Evolutionary conservation across 768 basidiomycete species (phyloP).

Genomic region (Pleurotus giganteus): DNA sequence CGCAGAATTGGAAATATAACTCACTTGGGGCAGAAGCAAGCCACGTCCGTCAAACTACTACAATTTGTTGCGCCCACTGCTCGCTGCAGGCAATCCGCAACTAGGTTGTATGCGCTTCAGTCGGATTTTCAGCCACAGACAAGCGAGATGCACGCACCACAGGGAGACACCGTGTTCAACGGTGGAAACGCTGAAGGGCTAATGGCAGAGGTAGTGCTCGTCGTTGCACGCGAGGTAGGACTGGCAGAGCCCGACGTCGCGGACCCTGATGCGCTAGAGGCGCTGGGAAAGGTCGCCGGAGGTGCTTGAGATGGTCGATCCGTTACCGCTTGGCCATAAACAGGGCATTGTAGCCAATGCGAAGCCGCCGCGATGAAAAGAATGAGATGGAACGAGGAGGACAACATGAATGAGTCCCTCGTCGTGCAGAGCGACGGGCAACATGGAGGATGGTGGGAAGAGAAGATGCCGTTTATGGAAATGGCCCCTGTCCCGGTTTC

Average conservation of each 20-base stretch:
- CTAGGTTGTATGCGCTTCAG: constrained; percentile 21
- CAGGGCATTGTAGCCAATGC: background rate
- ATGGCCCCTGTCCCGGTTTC: too few relatives aligned
- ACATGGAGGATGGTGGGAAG: too few relatives aligned
- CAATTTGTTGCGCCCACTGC: constrained; percentile 40
- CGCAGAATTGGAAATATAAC: constrained; percentile 6
- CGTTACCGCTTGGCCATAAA: background rate
- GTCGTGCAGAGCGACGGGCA: too few relatives aligned
- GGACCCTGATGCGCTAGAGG: constrained; percentile 4
- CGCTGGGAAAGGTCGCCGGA: constrained; percentile 4
- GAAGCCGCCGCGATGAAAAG: background rate
- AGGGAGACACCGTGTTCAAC: constrained; percentile 34
- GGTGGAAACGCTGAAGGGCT: constrained; percentile 35
- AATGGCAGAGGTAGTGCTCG: constrained; percentile 18
- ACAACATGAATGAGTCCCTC: too few relatives aligned
- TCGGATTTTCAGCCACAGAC: background rate
- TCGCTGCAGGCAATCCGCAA: constrained; percentile 40
- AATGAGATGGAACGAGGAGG: background rate
- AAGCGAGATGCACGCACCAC: constrained; percentile 28
- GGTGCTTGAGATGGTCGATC: constrained; percentile 7
- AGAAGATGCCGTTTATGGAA: too few relatives aligned
- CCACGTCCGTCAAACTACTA: constrained; percentile 41
- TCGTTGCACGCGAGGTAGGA: constrained; percentile 18
- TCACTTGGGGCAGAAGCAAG: constrained; percentile 47
- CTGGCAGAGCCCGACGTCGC: constrained; percentile 11